Percentiles rank a stretch among this genome's conserved stretches.
Evolutionary conservation across 2,329 filamentous ascomycete genomes (phyloP).

Genomic region (Colletotrichum sp.): DNA sequence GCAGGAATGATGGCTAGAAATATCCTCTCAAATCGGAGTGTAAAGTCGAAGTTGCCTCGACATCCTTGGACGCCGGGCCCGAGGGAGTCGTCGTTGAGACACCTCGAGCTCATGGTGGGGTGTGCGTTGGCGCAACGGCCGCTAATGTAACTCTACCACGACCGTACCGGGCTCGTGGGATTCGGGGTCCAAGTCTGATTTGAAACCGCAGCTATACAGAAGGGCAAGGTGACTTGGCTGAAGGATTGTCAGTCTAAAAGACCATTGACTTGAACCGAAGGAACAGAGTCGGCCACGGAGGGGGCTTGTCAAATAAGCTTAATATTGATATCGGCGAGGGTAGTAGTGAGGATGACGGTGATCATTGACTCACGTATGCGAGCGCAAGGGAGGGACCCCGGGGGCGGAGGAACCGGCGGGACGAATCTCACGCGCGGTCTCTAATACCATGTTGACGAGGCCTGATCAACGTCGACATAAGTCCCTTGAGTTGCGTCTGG

Average conservation of each 20-base stretch:
- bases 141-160: background rate
- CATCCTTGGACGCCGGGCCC: slow-evolving; percentile 44
- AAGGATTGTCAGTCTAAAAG: too few relatives aligned
- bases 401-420: background rate
- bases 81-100: slow-evolving; percentile 36
- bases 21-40: slow-evolving; percentile 46
- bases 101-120: slow-evolving; percentile 20
- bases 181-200: background rate
- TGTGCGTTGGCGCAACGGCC: background rate
- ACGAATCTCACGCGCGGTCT: background rate
- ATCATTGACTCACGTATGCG: background rate
- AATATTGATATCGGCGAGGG: background rate
- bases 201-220: background rate
- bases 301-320: slow-evolving; percentile 2
- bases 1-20: slow-evolving; percentile 44
- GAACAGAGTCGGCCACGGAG: background rate
- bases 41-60: slow-evolving; percentile 49
- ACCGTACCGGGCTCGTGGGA: background rate
- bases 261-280: background rate
- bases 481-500: background rate
- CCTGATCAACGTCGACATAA: background rate
- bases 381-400: background rate
- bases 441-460: background rate
- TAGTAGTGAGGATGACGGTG: background rate
- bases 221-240: background rate